phyloP scores from a whole-genome alignment of 164 flowering plant genomes.

The Cinnamomum micranthum region DNA sequence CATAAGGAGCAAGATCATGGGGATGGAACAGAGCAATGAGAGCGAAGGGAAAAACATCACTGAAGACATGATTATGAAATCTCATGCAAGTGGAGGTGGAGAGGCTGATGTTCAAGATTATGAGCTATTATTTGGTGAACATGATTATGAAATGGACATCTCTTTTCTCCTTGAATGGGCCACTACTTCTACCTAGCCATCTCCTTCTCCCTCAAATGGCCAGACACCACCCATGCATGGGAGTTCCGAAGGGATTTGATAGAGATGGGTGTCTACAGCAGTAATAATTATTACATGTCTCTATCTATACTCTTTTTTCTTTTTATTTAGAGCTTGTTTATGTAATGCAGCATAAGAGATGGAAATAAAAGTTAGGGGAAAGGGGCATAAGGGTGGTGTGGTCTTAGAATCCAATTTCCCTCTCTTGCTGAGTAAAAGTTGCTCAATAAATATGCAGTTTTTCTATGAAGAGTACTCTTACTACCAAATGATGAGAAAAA shows the following conservation, averaged over 20 bases:
- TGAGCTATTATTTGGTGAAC: background rate
- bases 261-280: slow-evolving; percentile 5
- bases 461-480: no score
- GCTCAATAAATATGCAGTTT: no score
- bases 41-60: background rate
- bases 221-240: background rate
- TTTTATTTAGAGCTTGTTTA: no score
- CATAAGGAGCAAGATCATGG: slow-evolving; percentile 5
- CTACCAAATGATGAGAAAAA: no score
- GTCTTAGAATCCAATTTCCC: no score
- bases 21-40: background rate
- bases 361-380: no score
- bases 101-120: background rate
- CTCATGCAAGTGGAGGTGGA: background rate
- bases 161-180: slow-evolving; percentile 4
- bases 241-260: slow-evolving; percentile 11
- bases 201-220: background rate
- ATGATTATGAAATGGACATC: background rate
- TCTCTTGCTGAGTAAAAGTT: no score
- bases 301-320: no score
- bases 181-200: background rate
- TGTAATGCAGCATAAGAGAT: no score
- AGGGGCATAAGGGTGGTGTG: no score
- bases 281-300: no score
- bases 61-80: no score